These are phyloP conservation scores for Flaveria linearis DNA, from an alignment of 129 eudicot genomes.

Conservation along the genomic window DNA sequence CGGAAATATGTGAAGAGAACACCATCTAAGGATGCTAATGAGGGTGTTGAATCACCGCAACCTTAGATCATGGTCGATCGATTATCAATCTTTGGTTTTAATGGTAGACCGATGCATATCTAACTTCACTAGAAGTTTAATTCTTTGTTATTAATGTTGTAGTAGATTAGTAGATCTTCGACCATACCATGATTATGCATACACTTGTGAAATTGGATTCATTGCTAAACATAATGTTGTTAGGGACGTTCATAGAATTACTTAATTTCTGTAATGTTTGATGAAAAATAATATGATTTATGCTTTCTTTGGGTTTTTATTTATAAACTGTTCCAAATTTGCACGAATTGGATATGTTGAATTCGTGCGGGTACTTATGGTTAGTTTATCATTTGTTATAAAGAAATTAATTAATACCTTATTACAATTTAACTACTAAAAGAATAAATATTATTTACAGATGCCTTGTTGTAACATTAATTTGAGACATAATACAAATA, in stretches of 20 bases:
- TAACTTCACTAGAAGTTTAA: neutral
- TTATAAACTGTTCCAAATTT: no score
- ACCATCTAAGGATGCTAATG: conserved; percentile 20
- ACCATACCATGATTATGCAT: neutral
- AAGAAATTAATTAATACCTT: no score
- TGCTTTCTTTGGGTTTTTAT: no score
- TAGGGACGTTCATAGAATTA: neutral
- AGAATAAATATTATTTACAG: no score
- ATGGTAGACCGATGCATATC: no score
- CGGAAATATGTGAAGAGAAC: conserved; percentile 41
- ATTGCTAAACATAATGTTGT: neutral
- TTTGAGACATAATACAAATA: no score
- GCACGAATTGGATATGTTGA: neutral
- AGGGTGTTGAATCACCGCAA: neutral
- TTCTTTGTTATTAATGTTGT: neutral
- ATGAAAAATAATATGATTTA: no score
- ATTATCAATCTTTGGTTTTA: neutral
- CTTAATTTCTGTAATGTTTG: no score
- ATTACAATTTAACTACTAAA: no score
- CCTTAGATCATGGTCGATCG: neutral
- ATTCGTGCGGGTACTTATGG: neutral
- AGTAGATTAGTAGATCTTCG: no score
- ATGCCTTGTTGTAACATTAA: no score
- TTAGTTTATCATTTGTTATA: neutral
- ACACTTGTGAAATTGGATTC: neutral